Base-by-base conservation (phyloP, 73 alveolate genomes). In the Paramecium pentaurelia region DNA sequence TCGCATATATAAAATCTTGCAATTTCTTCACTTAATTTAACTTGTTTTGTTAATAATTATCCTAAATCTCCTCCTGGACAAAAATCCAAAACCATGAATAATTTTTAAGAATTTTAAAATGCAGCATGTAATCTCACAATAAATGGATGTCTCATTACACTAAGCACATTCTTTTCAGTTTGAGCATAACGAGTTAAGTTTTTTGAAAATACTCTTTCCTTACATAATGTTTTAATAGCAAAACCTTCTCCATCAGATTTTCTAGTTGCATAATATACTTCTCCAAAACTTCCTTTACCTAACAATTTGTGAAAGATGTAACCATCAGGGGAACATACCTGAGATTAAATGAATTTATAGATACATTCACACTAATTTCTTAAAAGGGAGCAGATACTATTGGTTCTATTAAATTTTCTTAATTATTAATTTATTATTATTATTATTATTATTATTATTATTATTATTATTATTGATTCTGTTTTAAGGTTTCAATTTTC, bases 51-150 rank as follows among this genome's bases (percentile, higher is more conserved):
- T 40, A 89, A 60, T 47, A 71, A 73, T 25, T 89, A 58, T 44
- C 98, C 96, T 60, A 95, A 86, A 92, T 95, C 98, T 8, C 98
- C 98, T 12, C 95, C 96, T 45, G 98, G 97, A 77, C 99, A 96
- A 83, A 89, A 96, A 77, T 96, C 99, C 95, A 97, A 86, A 64
- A 97, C 95, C 96, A 97, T 93, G 77, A 96, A 93, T 7, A 97
- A 90, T 73, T 96, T 94, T 71, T 93, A 86, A 2, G 92, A 86
- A 6, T 95, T 95, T 80, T 96, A 95, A 88, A 96, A 96, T 1
- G 99, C 97, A 85, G 95, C 96, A 92, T 96, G 98, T 36, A 96
- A 93, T 77, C 94, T 95, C 22, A 96, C 92, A 58, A 96, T 95
- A 87, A 95, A 96, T 30, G 99, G 99, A 47, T 94, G 96, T 83